Conservation (phyloP, 192 early-diverging fungal species). For the Dissophora globulifera region DNA sequence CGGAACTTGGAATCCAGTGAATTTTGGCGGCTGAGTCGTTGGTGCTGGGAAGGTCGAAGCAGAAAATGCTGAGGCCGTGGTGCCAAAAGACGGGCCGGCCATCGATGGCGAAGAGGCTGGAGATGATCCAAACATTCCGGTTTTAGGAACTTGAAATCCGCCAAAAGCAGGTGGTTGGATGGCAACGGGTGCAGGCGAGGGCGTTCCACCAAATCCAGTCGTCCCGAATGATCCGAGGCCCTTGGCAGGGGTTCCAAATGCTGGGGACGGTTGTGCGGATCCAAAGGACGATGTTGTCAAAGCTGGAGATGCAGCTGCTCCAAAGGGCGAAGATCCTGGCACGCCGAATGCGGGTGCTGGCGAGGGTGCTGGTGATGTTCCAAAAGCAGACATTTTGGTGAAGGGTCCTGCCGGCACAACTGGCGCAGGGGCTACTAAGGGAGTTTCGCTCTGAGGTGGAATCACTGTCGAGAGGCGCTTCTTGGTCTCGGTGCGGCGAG, state of each 20-base stretch:
- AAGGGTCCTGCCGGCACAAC: background rate
- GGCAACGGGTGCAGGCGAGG: background rate
- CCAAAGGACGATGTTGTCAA: background rate
- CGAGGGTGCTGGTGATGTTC: background rate
- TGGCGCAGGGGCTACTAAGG: background rate
- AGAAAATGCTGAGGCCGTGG: no score
- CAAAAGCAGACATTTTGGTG: background rate
- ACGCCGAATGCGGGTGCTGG: background rate
- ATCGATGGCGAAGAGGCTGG: background rate
- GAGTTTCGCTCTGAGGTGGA: conserved; percentile 3
- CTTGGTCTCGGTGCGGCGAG: conserved; percentile 39
- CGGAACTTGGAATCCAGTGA: conserved; percentile 25
- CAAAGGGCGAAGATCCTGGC: background rate
- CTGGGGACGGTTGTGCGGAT: background rate
- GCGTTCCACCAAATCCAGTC: no score
- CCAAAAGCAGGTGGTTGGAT: background rate
- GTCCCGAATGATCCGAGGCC: no score
- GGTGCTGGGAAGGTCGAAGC: no score
- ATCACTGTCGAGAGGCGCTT: conserved; percentile 23
- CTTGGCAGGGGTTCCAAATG: no score
- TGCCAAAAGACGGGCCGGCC: background rate
- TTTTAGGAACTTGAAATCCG: background rate
- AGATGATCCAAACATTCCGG: background rate
- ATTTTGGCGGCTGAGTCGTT: background rate
- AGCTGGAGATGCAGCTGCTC: background rate